Percentiles rank a stretch among this genome's conserved stretches.
Evolutionary conservation across 805 yeast species (phyloP).

Genomic region (Priceomyces medius): DNA sequence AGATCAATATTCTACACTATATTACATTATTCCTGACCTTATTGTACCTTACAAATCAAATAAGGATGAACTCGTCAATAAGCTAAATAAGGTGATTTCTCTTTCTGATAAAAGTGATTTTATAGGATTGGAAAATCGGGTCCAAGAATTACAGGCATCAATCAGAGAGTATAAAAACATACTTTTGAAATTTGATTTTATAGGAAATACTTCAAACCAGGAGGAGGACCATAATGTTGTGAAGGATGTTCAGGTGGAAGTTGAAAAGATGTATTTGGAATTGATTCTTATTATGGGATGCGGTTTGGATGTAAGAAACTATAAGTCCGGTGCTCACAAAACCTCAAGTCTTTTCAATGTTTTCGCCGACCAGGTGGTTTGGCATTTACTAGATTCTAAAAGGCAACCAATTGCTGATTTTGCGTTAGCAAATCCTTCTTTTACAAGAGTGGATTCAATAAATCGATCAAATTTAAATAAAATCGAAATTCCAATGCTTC

Average conservation of each 20-base stretch:
- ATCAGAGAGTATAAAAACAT: constrained; percentile 33
- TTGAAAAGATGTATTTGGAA: constrained; percentile 33
- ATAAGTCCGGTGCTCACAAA: constrained; percentile 15
- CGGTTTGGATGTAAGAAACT: constrained; percentile 24
- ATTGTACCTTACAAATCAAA: constrained; percentile 27
- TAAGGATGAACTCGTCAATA: constrained; percentile 34
- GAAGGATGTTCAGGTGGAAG: constrained; percentile 28
- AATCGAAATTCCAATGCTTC: constrained; percentile 58
- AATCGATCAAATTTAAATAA: constrained; percentile 68
- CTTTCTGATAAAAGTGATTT: constrained; percentile 38
- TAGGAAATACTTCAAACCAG: constrained; percentile 21
- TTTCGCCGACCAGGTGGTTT: constrained; percentile 61
- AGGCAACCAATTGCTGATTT: constrained; percentile 68
- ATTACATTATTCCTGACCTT: constrained; percentile 34
- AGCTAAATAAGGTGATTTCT: constrained; percentile 37
- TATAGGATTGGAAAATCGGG: constrained; percentile 30
- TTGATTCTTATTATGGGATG: constrained; percentile 31
- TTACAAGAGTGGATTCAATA: constrained; percentile 58
- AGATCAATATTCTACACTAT: constrained; percentile 36
- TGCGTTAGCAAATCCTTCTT: constrained; percentile 59
- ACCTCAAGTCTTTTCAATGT: constrained; percentile 25
- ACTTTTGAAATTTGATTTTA: constrained; percentile 39
- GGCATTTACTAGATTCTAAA: constrained; percentile 64
- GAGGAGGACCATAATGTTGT: constrained; percentile 21
- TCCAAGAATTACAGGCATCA: constrained; percentile 27